Base-by-base conservation (phyloP, 2,329 filamentous ascomycete genomes). In the Monosporascus ibericus region DNA sequence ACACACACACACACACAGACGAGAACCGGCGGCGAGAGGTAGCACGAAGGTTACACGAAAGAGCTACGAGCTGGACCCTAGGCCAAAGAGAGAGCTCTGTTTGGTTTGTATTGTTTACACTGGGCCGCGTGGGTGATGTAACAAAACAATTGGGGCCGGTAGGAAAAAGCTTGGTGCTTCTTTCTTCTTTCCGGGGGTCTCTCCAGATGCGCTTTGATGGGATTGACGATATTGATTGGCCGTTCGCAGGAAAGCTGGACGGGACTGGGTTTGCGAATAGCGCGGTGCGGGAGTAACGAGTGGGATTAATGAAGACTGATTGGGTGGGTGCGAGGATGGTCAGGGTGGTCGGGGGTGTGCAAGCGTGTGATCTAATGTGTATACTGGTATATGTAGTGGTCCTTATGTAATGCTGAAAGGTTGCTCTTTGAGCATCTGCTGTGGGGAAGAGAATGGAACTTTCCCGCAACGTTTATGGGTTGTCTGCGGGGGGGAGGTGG, bases 191-290 rank as follows among this genome's bases (percentile, higher is more conserved):
- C 47, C 42, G 30, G 40, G 58, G 65, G 63, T 65, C 66, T 62
- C 64, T 65, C 66, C 62, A 58, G 60, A 60, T 60, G 52, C 60
- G 60, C 62, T 63, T 54, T 53, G 56, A 37, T 54, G 50, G 62
- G 65, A 67, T 66, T 67, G 65, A 58, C 47, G 55, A 58, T 60
- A 62, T 59, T 67, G 65, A 67, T 67, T 66, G 65, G 64, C 55
- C 58, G 53, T 48, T 50, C 46, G 47, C 50, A 48, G 30, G 30
- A 34, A 56, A 52, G 50, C 50, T 52, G 54, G 52, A 58, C 56
- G 51, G 52, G 56, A n/a, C 30, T 47, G 53, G 49, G 30, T 52
- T 47, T 7, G 44, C 47, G 44, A 24, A 40, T 46, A 22, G 42
- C n/a, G 20, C 3, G 42, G 42, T 30, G 42, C 42, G 24, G 42